These are phyloP conservation scores for Hypoxylon sp. DNA, from an alignment of 2,329 filamentous ascomycete genomes.

Conservation along the genomic window DNA sequence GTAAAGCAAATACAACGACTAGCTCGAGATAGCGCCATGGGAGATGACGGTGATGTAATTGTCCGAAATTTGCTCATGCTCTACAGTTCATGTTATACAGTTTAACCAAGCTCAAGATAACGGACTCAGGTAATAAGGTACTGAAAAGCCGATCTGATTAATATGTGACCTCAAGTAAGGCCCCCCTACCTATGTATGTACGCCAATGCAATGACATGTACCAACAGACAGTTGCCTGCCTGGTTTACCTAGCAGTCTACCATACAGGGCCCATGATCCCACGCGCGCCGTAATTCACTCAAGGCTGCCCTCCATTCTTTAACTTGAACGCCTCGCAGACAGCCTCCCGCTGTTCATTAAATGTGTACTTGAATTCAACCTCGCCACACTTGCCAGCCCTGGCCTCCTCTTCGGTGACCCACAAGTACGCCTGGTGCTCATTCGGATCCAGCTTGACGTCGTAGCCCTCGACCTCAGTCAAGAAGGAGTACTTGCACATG, in stretches of 20 bases:
- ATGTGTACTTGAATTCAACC: constrained; percentile 49
- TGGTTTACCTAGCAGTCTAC: constrained; percentile 14
- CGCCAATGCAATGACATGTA: constrained; percentile 15
- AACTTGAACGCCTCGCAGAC: constrained; percentile 49
- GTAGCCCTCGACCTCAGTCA: constrained; percentile 48
- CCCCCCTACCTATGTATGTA: constrained; percentile 11
- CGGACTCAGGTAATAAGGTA: constrained; percentile 8
- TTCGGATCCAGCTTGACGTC: constrained; percentile 54
- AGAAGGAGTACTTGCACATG: constrained; percentile 52
- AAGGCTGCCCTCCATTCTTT: constrained; percentile 28
- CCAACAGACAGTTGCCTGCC: constrained; percentile 9
- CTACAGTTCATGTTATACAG: constrained; percentile 6
- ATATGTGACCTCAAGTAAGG: constrained; percentile 12
- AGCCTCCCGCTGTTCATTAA: constrained; percentile 41
- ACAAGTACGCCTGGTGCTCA: constrained; percentile 54
- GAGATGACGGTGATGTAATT: background rate
- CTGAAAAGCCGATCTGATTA: constrained; percentile 9
- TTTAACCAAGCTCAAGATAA: background rate
- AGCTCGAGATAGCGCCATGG: background rate
- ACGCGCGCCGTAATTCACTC: constrained; percentile 7
- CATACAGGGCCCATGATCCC: constrained; percentile 1
- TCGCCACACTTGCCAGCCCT: constrained; percentile 46
- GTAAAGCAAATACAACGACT: background rate
- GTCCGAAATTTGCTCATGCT: constrained; percentile 11
- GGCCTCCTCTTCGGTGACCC: constrained; percentile 55